Evolutionary conservation across 2,329 filamentous ascomycete species (phyloP).

Genomic region (Botrytis medusae): DNA sequence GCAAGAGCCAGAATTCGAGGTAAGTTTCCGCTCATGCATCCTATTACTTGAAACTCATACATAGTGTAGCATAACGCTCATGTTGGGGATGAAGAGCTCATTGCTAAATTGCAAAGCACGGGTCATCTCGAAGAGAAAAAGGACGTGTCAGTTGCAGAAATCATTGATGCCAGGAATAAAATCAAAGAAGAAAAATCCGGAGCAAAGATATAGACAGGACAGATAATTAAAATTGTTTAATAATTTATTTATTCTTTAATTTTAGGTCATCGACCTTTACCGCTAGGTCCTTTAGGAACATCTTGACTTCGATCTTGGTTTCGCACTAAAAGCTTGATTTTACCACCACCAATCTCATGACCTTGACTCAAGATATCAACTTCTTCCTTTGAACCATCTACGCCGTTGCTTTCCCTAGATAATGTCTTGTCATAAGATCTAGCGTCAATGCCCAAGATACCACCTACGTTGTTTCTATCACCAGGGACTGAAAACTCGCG

Average conservation of each 20-base stretch:
- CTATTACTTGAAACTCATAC: conserved; percentile 16
- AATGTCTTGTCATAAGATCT: conserved; percentile 66
- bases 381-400: conserved; percentile 42
- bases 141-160: conserved; percentile 51
- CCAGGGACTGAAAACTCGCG: conserved; percentile 95
- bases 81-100: conserved; percentile 60
- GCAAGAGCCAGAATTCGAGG: conserved; percentile 80
- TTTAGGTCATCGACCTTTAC: conserved; percentile 32
- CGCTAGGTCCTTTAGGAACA: conserved; percentile 37
- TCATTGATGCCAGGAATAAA: conserved; percentile 41
- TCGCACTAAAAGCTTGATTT: conserved; percentile 63
- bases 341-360: conserved; percentile 63
- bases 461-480: conserved; percentile 80
- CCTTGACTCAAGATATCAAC: conserved; percentile 61
- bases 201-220: conserved; percentile 24
- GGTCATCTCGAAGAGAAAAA: conserved; percentile 55
- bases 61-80: conserved; percentile 36
- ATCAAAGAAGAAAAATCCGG: conserved; percentile 12
- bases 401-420: conserved; percentile 45
- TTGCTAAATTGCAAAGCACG: conserved; percentile 53
- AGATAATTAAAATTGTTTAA: conserved; percentile 25
- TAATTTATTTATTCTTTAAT: conserved; percentile 36
- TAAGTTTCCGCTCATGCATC: conserved; percentile 44
- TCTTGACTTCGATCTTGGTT: conserved; percentile 39
- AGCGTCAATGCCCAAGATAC: conserved; percentile 68